These are phyloP conservation scores for Mycogone perniciosa DNA, from an alignment of 2,329 filamentous ascomycete species.

Conservation along the genomic window DNA sequence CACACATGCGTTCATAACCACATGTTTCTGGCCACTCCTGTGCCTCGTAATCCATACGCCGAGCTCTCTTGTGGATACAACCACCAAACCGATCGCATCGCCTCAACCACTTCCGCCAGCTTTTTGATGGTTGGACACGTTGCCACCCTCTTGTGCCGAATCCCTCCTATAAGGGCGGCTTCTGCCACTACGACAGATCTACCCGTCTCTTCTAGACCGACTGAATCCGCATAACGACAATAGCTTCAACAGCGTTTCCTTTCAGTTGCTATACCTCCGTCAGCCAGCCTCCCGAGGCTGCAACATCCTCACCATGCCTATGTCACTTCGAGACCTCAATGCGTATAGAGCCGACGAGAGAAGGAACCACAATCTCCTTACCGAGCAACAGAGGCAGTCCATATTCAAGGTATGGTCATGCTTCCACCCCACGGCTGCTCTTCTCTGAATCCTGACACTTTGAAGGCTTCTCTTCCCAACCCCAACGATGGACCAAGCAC, in stretches of 20 bases:
- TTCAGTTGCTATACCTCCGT: conserved; percentile 5
- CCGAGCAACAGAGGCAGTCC: conserved; percentile 30
- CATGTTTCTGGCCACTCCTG: not conserved
- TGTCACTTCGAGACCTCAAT: conserved; percentile 31
- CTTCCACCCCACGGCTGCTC: not conserved
- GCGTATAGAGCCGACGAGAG: conserved; percentile 36
- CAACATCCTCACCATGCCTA: conserved; percentile 26
- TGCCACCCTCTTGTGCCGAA: not conserved
- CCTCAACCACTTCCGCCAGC: conserved; percentile 7
- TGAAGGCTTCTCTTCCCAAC: conserved; percentile 32
- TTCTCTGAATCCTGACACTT: conserved; percentile 12
- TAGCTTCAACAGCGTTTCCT: not conserved
- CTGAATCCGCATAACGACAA: not conserved
- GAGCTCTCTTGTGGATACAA: not conserved
- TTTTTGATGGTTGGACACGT: conserved; percentile 9
- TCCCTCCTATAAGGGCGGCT: conserved; percentile 1
- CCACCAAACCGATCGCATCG: conserved; percentile 3
- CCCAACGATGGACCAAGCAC: conserved; percentile 25
- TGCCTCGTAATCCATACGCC: not conserved
- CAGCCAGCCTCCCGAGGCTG: conserved; percentile 24
- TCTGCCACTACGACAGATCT: not conserved
- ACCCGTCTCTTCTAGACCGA: not conserved
- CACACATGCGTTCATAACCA: not conserved
- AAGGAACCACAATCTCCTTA: conserved; percentile 27
- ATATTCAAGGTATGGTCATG: conserved; percentile 28